Evolutionary conservation across 345 rosid genomes (phyloP).

Genomic region (Combretum micranthum): DNA sequence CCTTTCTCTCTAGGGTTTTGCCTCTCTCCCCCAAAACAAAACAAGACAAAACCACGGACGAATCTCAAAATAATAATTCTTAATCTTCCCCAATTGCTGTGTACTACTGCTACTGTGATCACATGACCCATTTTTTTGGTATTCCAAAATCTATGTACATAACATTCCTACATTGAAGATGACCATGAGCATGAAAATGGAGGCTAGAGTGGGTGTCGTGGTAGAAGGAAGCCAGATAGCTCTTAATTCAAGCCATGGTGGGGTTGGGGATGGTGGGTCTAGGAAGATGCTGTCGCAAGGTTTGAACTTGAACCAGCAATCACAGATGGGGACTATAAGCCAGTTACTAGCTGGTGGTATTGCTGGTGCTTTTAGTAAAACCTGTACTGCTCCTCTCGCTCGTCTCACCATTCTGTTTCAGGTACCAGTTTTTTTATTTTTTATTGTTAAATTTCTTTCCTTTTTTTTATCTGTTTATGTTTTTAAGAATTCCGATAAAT

Average conservation of each 20-base stretch:
- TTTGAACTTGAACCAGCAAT: slow-evolving; percentile 16
- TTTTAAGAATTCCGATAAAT: background rate
- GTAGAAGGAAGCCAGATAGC: slow-evolving; percentile 68
- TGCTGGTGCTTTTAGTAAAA: slow-evolving; percentile 95
- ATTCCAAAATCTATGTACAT: no score
- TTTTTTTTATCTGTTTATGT: background rate
- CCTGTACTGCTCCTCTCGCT: slow-evolving; percentile 96
- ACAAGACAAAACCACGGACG: no score
- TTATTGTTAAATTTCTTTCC: background rate
- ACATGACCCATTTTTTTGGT: no score
- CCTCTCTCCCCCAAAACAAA: no score
- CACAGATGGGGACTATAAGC: slow-evolving; percentile 31
- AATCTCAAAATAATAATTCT: no score
- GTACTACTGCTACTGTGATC: no score
- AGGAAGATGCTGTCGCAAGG: slow-evolving; percentile 50
- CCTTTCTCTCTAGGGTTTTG: no score
- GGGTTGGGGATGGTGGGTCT: slow-evolving; percentile 51
- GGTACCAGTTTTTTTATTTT: slow-evolving; percentile 34
- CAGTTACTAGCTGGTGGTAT: slow-evolving; percentile 85
- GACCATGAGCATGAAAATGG: slow-evolving; percentile 43
- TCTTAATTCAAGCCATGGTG: slow-evolving; percentile 49
- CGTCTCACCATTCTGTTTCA: slow-evolving; percentile 94
- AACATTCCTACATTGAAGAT: background rate
- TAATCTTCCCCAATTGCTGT: no score
- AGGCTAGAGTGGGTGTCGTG: slow-evolving; percentile 75